Conservation (phyloP, 2,329 filamentous ascomycete species). For the Beauveria caledonica region DNA sequence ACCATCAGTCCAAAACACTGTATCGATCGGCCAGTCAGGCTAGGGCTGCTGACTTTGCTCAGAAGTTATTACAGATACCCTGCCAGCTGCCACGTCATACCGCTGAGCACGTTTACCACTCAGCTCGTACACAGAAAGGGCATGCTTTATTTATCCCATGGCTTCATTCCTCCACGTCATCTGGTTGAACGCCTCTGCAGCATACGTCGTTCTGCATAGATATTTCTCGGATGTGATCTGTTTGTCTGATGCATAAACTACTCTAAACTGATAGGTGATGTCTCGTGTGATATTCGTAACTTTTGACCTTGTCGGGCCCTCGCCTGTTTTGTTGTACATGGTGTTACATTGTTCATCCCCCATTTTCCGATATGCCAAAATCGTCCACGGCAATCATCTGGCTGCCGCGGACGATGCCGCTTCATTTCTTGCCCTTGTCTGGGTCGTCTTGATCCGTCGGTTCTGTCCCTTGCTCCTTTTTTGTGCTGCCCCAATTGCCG, state of each 20-base stretch:
- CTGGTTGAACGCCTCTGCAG: too few species aligned
- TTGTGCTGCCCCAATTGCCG: conserved; percentile 26
- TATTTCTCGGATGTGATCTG: background rate
- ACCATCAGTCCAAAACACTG: background rate
- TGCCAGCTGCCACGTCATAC: too few species aligned
- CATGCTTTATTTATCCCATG: background rate
- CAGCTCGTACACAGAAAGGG: background rate
- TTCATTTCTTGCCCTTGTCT: conserved; percentile 17
- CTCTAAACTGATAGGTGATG: background rate
- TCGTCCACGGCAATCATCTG: background rate
- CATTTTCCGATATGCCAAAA: background rate
- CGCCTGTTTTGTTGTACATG: conserved; percentile 4
- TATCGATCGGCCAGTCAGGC: too few species aligned
- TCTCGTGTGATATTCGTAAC: background rate
- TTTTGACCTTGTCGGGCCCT: background rate
- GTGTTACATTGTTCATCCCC: background rate
- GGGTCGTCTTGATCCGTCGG: conserved; percentile 13
- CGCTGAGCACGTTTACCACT: too few species aligned
- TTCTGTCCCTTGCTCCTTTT: conserved; percentile 20
- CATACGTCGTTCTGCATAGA: background rate
- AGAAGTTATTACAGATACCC: too few species aligned
- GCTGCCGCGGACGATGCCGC: background rate
- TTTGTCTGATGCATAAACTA: background rate
- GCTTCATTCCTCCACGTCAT: background rate
- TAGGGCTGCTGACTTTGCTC: too few species aligned